Evolutionary conservation across 495 filamentous ascomycete genomes (phyloP).

Genomic region (Tuber brumale): DNA sequence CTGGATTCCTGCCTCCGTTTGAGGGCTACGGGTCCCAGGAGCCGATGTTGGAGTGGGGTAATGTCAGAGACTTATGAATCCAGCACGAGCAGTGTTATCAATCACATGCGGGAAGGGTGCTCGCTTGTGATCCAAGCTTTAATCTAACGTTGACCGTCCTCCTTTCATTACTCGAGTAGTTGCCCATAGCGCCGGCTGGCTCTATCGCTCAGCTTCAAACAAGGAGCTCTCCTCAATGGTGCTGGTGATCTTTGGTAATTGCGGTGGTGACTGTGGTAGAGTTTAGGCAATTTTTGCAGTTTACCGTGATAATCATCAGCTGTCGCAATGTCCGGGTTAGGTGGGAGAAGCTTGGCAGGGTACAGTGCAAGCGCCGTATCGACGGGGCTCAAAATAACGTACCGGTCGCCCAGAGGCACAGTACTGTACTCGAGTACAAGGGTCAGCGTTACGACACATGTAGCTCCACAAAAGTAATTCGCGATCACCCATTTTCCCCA

Average conservation of each 20-base stretch:
- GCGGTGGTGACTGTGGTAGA: background rate
- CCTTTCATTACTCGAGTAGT: background rate
- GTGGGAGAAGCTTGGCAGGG: background rate
- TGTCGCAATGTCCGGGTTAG: background rate
- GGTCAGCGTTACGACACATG: too few relatives aligned
- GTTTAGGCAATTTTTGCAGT: background rate
- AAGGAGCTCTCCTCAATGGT: background rate
- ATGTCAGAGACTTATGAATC: background rate
- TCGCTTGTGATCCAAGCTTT: background rate
- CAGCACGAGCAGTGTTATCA: background rate
- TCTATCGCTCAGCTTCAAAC: background rate
- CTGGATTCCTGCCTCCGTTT: background rate
- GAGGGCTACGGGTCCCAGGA: background rate
- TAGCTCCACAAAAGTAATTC: too few relatives aligned
- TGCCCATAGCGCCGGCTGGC: background rate
- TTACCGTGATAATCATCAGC: background rate
- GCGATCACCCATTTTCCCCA: too few relatives aligned
- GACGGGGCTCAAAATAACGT: too few relatives aligned
- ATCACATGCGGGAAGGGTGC: background rate
- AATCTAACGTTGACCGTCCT: background rate
- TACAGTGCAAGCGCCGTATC: background rate
- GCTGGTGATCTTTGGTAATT: background rate
- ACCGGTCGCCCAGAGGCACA: too few relatives aligned
- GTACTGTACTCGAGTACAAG: too few relatives aligned
- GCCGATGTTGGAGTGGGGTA: background rate